Evolutionary conservation across 2,329 filamentous ascomycete genomes (phyloP).

Genomic region (Botrytis squamosa): DNA sequence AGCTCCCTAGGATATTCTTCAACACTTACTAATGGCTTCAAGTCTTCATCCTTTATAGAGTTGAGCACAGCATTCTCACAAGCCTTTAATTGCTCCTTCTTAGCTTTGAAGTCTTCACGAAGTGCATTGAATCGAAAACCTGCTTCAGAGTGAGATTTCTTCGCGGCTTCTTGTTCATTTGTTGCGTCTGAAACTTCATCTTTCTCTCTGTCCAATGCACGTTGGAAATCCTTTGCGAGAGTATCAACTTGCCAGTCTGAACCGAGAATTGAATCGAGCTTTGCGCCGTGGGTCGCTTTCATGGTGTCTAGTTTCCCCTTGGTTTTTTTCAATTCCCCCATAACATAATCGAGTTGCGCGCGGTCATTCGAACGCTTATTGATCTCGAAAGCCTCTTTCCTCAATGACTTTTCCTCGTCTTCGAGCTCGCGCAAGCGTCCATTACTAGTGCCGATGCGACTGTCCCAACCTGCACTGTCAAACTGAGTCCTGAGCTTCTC

Average conservation of each 20-base stretch:
- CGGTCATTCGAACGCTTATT: conserved; percentile 78
- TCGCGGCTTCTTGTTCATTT: conserved; percentile 66
- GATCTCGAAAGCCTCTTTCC: conserved; percentile 78
- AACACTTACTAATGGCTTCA: conserved; percentile 45
- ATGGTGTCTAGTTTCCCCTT: conserved; percentile 76
- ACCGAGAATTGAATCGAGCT: conserved; percentile 65
- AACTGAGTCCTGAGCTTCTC: conserved; percentile 61
- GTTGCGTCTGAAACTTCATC: conserved; percentile 62
- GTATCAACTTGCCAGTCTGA: conserved; percentile 65
- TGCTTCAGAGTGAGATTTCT: conserved; percentile 72
- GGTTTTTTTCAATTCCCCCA: conserved; percentile 73
- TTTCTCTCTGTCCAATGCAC: conserved; percentile 56
- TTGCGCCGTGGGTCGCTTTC: conserved; percentile 68
- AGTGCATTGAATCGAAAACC: conserved; percentile 69
- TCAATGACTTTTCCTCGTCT: conserved; percentile 67
- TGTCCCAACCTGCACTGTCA: conserved; percentile 65
- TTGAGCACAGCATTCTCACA: conserved; percentile 57
- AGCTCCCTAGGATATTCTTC: conserved; percentile 56
- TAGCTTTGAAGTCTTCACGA: conserved; percentile 63
- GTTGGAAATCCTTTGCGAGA: conserved; percentile 70
- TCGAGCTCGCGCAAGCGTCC: conserved; percentile 67
- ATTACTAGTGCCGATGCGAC: conserved; percentile 65
- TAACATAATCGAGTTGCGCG: conserved; percentile 79
- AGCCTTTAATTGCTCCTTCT: conserved; percentile 58
- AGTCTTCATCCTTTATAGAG: conserved; percentile 47